Evolutionary conservation across 1,139 yeast genomes (phyloP), one percentile per base, ranked within the genome.

Genomic region (Geotrichum bryndzae): DNA sequence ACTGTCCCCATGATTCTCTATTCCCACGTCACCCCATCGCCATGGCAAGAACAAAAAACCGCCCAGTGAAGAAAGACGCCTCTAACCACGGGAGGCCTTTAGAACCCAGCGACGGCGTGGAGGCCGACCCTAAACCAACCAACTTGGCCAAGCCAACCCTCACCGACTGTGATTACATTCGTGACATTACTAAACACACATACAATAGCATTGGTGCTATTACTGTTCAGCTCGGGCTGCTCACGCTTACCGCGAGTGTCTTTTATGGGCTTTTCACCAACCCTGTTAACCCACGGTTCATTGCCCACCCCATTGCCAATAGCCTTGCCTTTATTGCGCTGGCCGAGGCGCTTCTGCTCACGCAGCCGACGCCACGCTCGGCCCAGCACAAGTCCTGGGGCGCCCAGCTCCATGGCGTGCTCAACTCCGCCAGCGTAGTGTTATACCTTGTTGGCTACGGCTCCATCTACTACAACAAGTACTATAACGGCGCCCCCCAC

Each of bases 341-440:
- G 29, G 67, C 67, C 10, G 66, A 67, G 52, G 69, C 68, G 4
- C 61, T 69, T 3, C 57, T 70, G 35, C 54, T 69, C 38, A 69
- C 68, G 3, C 73, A 70, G 60, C 70, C 71, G 18, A 53, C 62
- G 8, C 64, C 69, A 3, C 23, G 59, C 13, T 63, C 68, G 1
- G 56, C 67, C 2, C 64, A 65, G 5, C 73, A 70, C 57, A 71
- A 70, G 59, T 57, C 63, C 22, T 48, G 66, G 15, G 70, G 71
- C 31, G 73, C 72, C 22, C 64, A 66, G 38, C 57, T 70, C 15
- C 75, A 72, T 57, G 74, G 74, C 27, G 53, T 68, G 10, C 60
- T 72, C 53, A 70, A 71, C 62, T 54, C 66, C 1, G 45, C 66
- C 27, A 65, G 69, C 13, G 64, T 66, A 3, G 51, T 62, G 46